phyloP scores from a whole-genome alignment of 2,329 filamentous ascomycete species.

The Xylariaceae sp. region DNA sequence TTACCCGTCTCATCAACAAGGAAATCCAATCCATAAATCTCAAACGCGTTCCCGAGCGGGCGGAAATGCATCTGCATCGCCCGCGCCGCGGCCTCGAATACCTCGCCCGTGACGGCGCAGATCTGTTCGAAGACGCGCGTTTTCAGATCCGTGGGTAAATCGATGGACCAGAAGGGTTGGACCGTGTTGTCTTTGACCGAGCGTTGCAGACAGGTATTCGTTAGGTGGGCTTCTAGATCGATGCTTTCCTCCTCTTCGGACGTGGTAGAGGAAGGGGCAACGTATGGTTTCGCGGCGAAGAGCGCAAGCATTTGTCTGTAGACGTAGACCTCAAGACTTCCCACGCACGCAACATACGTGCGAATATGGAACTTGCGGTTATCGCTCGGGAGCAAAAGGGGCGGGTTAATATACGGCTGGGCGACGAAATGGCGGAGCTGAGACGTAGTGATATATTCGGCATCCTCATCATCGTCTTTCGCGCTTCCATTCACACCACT shows the following conservation, averaged over 20 bases:
- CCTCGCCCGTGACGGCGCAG: slow-evolving; percentile 63
- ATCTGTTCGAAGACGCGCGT: slow-evolving; percentile 68
- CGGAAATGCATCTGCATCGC: slow-evolving; percentile 90
- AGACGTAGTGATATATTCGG: slow-evolving; percentile 67
- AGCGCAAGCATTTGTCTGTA: slow-evolving; percentile 89
- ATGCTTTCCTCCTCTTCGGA: slow-evolving; percentile 11
- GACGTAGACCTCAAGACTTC: slow-evolving; percentile 75
- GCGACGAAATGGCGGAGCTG: slow-evolving; percentile 94
- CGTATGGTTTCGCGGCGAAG: slow-evolving; percentile 74
- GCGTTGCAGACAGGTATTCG: slow-evolving; percentile 89
- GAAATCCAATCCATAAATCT: slow-evolving; percentile 89
- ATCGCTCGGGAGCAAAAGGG: slow-evolving; percentile 63
- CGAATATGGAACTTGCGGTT: slow-evolving; percentile 90
- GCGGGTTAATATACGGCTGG: slow-evolving; percentile 89
- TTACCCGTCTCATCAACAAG: slow-evolving; percentile 62
- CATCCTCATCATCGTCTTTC: slow-evolving; percentile 27
- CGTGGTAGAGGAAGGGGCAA: slow-evolving; percentile 44
- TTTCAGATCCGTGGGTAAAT: slow-evolving; percentile 50
- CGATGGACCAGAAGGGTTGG: slow-evolving; percentile 60
- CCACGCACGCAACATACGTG: slow-evolving; percentile 79
- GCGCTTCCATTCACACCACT: slow-evolving; percentile 20
- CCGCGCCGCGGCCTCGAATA: slow-evolving; percentile 81
- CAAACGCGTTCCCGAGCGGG: slow-evolving; percentile 79
- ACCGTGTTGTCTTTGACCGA: slow-evolving; percentile 60
- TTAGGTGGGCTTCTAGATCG: slow-evolving; percentile 73